These are phyloP conservation scores for Boletus tylopilopsis DNA, from an alignment of 768 basidiomycete species.

Conservation along the genomic window DNA sequence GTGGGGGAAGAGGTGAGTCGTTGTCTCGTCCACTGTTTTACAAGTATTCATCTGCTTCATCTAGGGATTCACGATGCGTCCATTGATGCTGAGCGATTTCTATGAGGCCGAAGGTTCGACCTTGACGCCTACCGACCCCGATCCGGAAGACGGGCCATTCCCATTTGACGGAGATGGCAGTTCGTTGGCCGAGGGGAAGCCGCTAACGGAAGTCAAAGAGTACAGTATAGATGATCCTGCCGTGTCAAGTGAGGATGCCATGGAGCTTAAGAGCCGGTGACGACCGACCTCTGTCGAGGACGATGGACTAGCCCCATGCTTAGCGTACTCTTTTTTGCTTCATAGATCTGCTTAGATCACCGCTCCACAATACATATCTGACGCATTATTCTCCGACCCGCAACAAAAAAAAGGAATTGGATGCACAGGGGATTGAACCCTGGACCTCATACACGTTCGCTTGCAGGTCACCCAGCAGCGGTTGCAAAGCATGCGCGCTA, in stretches of 20 bases:
- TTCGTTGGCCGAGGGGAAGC: not conserved
- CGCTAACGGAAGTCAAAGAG: constrained; percentile 1
- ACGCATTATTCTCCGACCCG: not conserved
- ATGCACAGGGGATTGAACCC: constrained; percentile 43
- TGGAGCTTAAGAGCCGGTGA: constrained; percentile 7
- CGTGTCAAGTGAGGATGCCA: not conserved
- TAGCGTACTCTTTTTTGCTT: constrained; percentile 7
- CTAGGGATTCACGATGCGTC: constrained; percentile 76
- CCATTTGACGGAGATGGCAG: not conserved
- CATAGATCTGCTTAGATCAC: constrained; percentile 11
- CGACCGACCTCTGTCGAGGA: not conserved
- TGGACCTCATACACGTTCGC: constrained; percentile 38
- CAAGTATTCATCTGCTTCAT: not conserved
- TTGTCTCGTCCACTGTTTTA: not conserved
- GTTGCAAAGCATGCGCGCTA: constrained; percentile 44
- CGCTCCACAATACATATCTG: not conserved
- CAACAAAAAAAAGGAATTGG: constrained; percentile 21
- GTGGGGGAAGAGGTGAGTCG: constrained; percentile 40
- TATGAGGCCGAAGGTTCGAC: constrained; percentile 37
- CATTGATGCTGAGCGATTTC: constrained; percentile 71
- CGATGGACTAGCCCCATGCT: not conserved
- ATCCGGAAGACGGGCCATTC: constrained; percentile 28
- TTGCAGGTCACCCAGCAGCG: not conserved
- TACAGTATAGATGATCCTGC: not conserved
- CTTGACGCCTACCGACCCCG: constrained; percentile 20